Base-by-base conservation (phyloP, 169 alveolate species). In the Eimeria mitis region DNA sequence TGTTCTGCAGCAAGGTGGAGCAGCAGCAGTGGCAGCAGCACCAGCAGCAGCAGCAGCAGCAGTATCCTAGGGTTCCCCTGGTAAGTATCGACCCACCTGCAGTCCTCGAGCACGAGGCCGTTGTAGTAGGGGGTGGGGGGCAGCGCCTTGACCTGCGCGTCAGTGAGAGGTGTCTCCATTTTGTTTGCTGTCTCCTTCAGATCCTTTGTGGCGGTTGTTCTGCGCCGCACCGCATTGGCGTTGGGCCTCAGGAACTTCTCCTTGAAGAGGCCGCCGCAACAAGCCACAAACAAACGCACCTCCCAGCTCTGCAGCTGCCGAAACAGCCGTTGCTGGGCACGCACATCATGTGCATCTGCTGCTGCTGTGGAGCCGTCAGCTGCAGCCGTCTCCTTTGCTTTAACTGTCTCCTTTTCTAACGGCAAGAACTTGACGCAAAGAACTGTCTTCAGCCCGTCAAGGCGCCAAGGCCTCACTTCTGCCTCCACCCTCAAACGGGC, bases 41-140 rank as follows among this genome's bases (percentile, higher is more conserved):
- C 23, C 21, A 54, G 79, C 89, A 75, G 3, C 34, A 44, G 90
- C 68, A 76, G 42, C 73, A 11, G 65, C 28, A 52, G 31, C 70
- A 44, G n/a, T 47, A 14, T 28, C 4, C 13, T 19, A 42, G 31
- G 34, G 56, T 1, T 8, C 68, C 21, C 63, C 1, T 78, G 49
- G 44, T 11, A 31, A 44, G 31, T 9, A 78, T 65, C 47, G 34
- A 31, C 95, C 40, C 19, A 89, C 95, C 87, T 87, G 75, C 73
- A 61, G 49, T 94, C 96, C 61, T 94, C 96, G 49, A 94, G 83
- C 28, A 94, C 85, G 37, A 85, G 94, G 47, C 83, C 90, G 89
- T 94, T 94, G 90, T 94, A 94, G 83, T 71, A 84, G 44, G 96
- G 96, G 14, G 96, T 94, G 25, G 96, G 96, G 61, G 95, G 96